Conservation (phyloP, 2,329 filamentous ascomycete species). For the Fusarium pseudoanthophilum region DNA sequence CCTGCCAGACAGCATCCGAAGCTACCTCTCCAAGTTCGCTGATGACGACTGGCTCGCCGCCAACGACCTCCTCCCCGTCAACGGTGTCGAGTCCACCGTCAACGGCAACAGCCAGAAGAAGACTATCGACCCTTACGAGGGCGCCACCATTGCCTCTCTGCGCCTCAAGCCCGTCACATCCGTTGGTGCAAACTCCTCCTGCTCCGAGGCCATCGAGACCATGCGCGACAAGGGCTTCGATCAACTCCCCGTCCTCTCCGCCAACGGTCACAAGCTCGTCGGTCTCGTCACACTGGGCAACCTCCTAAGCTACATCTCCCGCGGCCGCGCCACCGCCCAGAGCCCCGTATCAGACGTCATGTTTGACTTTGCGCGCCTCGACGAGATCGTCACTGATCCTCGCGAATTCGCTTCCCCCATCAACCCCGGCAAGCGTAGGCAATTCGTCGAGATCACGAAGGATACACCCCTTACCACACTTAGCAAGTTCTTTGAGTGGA, state of each 20-base stretch:
- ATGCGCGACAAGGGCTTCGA: conserved; percentile 99
- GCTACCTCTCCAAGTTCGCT: conserved; percentile 97
- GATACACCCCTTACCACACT: conserved; percentile 86
- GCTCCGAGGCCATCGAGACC: conserved; percentile 91
- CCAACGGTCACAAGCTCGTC: conserved; percentile 77
- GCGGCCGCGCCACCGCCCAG: conserved; percentile 78
- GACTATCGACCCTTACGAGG: conserved; percentile 75
- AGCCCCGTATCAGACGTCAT: conserved; percentile 87
- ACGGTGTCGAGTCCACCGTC: conserved; percentile 60
- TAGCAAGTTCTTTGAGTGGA: conserved; percentile 97
- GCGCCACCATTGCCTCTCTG: conserved; percentile 82
- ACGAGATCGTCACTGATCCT: conserved; percentile 91
- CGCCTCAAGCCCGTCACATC: conserved; percentile 95
- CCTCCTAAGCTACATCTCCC: conserved; percentile 88
- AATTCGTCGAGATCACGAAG: conserved; percentile 93
- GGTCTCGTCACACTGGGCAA: conserved; percentile 96
- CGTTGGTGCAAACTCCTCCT: conserved; percentile 74
- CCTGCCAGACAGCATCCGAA: conserved; percentile 94
- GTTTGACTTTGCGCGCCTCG: conserved; percentile 92
- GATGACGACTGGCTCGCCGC: conserved; percentile 99
- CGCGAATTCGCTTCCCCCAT: conserved; percentile 65
- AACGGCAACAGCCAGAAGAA: conserved; percentile 51
- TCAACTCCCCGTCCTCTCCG: conserved; percentile 88
- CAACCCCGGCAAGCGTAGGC: conserved; percentile 62
- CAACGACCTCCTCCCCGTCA: conserved; percentile 84